Percentiles rank a stretch among this genome's conserved stretches.
phyloP scores from a whole-genome alignment of 805 yeast species.

The Ogataea haglerorum region DNA sequence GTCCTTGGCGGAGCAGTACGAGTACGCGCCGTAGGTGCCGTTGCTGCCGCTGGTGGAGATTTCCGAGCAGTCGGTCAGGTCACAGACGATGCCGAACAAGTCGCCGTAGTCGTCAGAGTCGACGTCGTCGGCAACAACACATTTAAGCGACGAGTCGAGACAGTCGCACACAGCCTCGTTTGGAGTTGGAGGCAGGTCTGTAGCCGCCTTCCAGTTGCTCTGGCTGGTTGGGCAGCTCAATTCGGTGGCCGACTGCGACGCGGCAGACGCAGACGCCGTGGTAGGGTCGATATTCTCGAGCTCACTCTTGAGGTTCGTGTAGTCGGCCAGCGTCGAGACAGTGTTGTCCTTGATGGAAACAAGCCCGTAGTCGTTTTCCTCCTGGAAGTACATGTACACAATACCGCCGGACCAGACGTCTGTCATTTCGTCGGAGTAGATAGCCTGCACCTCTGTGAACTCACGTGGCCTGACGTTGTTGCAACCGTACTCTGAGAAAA shows the following conservation, averaged over 20 bases:
- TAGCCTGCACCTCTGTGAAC: slow-evolving; percentile 69
- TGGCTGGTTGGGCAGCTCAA: slow-evolving; percentile 50
- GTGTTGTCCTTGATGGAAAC: slow-evolving; percentile 48
- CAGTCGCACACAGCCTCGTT: slow-evolving; percentile 64
- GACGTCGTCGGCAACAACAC: slow-evolving; percentile 57
- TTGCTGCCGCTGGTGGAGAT: slow-evolving; percentile 57
- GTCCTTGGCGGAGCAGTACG: slow-evolving; percentile 69
- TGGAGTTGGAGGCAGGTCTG: slow-evolving; percentile 76
- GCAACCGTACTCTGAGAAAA: slow-evolving; percentile 90
- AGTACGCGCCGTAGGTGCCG: slow-evolving; percentile 71
- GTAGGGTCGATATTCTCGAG: slow-evolving; percentile 53
- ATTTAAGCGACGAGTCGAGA: slow-evolving; percentile 46
- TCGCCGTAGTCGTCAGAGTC: slow-evolving; percentile 53
- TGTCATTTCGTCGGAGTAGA: slow-evolving; percentile 70
- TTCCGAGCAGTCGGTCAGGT: slow-evolving; percentile 54
- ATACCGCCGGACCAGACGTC: slow-evolving; percentile 94
- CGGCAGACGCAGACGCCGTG: slow-evolving; percentile 35
- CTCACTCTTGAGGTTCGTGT: slow-evolving; percentile 51
- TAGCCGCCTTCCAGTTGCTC: slow-evolving; percentile 62
- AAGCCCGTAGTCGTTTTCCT: slow-evolving; percentile 77
- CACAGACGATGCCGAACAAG: slow-evolving; percentile 58
- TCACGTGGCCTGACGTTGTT: slow-evolving; percentile 68
- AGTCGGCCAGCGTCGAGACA: slow-evolving; percentile 63
- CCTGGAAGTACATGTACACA: slow-evolving; percentile 88
- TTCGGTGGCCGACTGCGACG: slow-evolving; percentile 35